phyloP scores from a whole-genome alignment of 805 yeast genomes.

The Metschnikowia cubensis region DNA sequence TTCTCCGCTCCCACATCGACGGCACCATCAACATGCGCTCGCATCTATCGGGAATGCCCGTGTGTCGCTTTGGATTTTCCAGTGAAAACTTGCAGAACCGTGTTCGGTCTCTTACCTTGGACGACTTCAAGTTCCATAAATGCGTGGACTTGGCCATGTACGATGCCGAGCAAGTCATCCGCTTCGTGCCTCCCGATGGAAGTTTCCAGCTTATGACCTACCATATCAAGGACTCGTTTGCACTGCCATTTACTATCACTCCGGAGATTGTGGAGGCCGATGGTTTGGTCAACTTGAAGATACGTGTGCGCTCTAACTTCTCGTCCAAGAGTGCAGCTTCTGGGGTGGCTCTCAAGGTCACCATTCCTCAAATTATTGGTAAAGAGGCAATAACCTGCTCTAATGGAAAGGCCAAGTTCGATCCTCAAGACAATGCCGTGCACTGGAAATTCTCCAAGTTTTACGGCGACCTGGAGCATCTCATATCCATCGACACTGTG shows the following conservation, averaged over 20 bases:
- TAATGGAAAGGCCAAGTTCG: conserved; percentile 65
- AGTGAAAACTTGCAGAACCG: conserved; percentile 36
- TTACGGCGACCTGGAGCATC: conserved; percentile 61
- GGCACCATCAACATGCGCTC: conserved; percentile 71
- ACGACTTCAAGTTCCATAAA: conserved; percentile 82
- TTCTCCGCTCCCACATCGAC: conserved; percentile 67
- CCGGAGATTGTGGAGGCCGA: conserved; percentile 51
- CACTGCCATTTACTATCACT: conserved; percentile 65
- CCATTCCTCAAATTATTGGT: conserved; percentile 52
- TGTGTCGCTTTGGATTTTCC: conserved; percentile 74
- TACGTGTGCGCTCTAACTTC: conserved; percentile 61
- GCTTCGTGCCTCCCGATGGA: conserved; percentile 85
- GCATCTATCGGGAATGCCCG: conserved; percentile 77
- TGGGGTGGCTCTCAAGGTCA: conserved; percentile 60
- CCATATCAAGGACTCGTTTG: conserved; percentile 44
- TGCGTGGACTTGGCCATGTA: conserved; percentile 73
- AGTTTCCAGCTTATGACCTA: conserved; percentile 80
- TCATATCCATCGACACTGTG: conserved; percentile 47
- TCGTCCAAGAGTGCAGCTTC: conserved; percentile 57
- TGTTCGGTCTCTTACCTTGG: conserved; percentile 45
- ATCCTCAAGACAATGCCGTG: conserved; percentile 59
- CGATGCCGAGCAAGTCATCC: conserved; percentile 59
- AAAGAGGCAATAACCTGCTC: conserved; percentile 34
- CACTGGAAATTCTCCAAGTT: conserved; percentile 70
- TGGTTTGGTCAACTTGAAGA: conserved; percentile 47